Evolutionary conservation across 2,329 filamentous ascomycete genomes (phyloP), one percentile per base, ranked within the genome.

Genomic region (Chaetomium sp.): DNA sequence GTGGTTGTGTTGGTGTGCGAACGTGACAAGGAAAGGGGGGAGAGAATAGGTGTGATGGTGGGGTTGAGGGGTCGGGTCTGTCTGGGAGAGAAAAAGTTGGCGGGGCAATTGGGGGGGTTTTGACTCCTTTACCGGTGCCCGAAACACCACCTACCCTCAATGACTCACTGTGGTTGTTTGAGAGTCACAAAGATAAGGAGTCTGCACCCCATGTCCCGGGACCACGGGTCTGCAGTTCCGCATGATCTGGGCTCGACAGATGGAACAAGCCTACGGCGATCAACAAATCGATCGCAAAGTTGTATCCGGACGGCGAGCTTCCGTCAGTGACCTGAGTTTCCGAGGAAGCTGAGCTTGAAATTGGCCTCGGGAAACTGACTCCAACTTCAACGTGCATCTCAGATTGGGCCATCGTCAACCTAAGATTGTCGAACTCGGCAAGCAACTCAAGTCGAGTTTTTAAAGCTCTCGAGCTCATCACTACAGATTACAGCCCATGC

Each of bases 81-180:
- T 45, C 29, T 31, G 56, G 27, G 19, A 19, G 23, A 62, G 49
- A 60, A 67, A 65, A 69, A 66, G 59, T 61, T 67, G 65, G 67
- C 65, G 67, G 67, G 67, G 67, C 64, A 66, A 65, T 65, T 65
- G 58, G 61, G 47, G 53, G 21, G 16, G n/a, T n/a, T 51, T 29
- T 29, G 31, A 19, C 25, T 25, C 19, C 29, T 33, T 21, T 9
- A 38, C 23, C 23, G 2, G 55, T 13, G 42, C 63, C 57, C 54
- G 49, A 56, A 63, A 55, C 53, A 55, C 57, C 56, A 55, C 56
- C 27, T 29, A 29, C 27, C 3, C 27, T 29, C 27, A 63, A 65
- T 69, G 67, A 69, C 67, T 69, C 67, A 69, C 65, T 35, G 12
- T 29, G 21, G 5, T 19, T 56, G 47, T 64, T 56, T 57, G 49